Conservation (phyloP, 2,329 filamentous ascomycete genomes). For the Harringtonia aguacate region DNA sequence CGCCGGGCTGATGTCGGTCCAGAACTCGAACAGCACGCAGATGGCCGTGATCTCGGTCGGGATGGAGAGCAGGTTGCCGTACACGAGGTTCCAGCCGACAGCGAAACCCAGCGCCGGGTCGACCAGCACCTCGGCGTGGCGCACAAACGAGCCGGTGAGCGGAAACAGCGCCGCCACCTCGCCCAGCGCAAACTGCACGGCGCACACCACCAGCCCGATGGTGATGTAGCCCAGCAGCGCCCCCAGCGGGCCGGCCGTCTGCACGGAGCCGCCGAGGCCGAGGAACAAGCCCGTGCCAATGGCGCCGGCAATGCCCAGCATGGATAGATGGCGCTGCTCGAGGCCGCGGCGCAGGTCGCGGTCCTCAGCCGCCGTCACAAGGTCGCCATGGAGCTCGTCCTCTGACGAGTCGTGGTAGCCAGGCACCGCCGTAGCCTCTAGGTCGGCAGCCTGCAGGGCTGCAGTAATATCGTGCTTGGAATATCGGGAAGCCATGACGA, state of each 20-base stretch:
- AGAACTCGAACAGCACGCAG: conserved; percentile 49
- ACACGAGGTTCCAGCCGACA: conserved; percentile 40
- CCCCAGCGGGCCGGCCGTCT: conserved; percentile 53
- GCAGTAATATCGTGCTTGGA: too few species aligned
- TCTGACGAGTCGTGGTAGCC: too few species aligned
- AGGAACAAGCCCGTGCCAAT: conserved; percentile 67
- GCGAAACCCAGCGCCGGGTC: conserved; percentile 36
- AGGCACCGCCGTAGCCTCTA: too few species aligned
- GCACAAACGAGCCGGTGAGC: conserved; percentile 62
- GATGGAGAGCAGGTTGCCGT: conserved; percentile 38
- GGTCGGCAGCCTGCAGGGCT: too few species aligned
- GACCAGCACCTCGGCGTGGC: conserved; percentile 46
- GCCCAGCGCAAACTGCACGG: conserved; percentile 59
- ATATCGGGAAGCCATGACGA: too few species aligned
- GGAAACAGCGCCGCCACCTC: conserved; percentile 74
- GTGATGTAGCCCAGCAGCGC: conserved; percentile 59
- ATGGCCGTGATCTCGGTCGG: conserved; percentile 44
- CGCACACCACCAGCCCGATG: conserved; percentile 62
- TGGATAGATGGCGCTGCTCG: conserved; percentile 33
- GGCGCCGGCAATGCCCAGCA: conserved; percentile 35
- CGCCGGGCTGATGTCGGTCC: conserved; percentile 30
- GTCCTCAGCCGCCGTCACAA: conserved; percentile 6
- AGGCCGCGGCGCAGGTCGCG: conserved; percentile 14
- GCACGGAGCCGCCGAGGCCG: conserved; percentile 51
- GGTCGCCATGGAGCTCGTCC: too few species aligned